Evolutionary conservation across 345 rosid genomes (phyloP).

Genomic region (Salix dunnii): DNA sequence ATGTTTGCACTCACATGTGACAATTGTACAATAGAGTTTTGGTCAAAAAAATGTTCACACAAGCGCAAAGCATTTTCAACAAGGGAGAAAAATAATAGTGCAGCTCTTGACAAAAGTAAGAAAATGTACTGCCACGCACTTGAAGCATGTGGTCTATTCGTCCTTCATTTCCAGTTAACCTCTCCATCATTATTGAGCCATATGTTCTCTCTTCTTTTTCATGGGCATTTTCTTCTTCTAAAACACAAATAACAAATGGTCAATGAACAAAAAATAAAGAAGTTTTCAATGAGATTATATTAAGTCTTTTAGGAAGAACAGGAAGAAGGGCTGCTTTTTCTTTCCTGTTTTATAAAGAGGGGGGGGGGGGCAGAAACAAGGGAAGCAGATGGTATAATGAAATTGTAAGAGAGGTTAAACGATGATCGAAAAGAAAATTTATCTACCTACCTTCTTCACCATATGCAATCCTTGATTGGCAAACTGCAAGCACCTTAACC

Average conservation of each 20-base stretch:
- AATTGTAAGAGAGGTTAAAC: neutral
- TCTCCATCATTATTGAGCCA: slow-evolving; percentile 83
- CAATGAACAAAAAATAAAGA: slow-evolving; percentile 27
- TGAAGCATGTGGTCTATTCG: slow-evolving; percentile 92
- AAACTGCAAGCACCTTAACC: slow-evolving; percentile 72
- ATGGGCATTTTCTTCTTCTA: slow-evolving; percentile 37
- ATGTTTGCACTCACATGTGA: neutral
- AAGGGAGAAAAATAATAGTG: neutral
- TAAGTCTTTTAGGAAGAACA: neutral
- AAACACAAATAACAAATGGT: neutral
- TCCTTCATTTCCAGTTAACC: slow-evolving; percentile 73
- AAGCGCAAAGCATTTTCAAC: neutral
- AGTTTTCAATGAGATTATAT: neutral
- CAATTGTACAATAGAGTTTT: neutral
- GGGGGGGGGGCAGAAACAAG: neutral
- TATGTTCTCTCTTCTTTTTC: slow-evolving; percentile 58
- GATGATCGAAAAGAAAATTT: neutral
- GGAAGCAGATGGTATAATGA: neutral
- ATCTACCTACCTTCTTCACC: slow-evolving; percentile 65
- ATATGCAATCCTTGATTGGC: slow-evolving; percentile 65
- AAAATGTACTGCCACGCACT: slow-evolving; percentile 36
- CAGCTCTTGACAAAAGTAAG: neutral
- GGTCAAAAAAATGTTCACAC: neutral
- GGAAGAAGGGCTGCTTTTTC: neutral
- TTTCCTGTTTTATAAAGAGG: neutral